Evolutionary conservation across 2,329 filamentous ascomycete species (phyloP).

Genomic region (Aspergillus niger): DNA sequence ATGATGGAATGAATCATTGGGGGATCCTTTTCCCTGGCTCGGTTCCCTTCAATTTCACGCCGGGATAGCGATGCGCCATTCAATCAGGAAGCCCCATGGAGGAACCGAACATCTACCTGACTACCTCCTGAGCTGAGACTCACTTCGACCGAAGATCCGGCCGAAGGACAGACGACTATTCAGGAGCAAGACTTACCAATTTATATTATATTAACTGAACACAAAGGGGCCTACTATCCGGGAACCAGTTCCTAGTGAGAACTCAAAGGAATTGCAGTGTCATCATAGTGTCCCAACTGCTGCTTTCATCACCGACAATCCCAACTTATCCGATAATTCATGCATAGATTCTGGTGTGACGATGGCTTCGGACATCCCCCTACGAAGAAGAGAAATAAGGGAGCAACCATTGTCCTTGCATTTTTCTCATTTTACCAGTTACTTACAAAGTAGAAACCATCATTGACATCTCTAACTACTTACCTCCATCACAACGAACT

Average conservation of each 20-base stretch:
- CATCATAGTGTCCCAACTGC: neutral
- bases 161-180: neutral
- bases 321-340: no score
- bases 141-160: neutral
- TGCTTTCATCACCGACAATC: no score
- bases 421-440: no score
- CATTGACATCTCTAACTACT: no score
- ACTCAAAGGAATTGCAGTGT: neutral
- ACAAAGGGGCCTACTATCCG: neutral
- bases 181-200: neutral
- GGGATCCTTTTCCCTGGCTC: neutral
- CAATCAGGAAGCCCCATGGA: neutral
- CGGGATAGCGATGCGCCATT: neutral
- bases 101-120: no score
- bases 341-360: no score
- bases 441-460: no score
- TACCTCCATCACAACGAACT: no score
- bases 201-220: neutral
- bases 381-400: no score
- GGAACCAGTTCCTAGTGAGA: neutral
- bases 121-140: neutral
- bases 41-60: neutral
- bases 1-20: neutral
- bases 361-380: no score
- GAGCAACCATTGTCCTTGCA: no score